These are phyloP conservation scores for Rhynchosporium agropyri DNA, from an alignment of 2,329 filamentous ascomycete species.

Conservation along the genomic window DNA sequence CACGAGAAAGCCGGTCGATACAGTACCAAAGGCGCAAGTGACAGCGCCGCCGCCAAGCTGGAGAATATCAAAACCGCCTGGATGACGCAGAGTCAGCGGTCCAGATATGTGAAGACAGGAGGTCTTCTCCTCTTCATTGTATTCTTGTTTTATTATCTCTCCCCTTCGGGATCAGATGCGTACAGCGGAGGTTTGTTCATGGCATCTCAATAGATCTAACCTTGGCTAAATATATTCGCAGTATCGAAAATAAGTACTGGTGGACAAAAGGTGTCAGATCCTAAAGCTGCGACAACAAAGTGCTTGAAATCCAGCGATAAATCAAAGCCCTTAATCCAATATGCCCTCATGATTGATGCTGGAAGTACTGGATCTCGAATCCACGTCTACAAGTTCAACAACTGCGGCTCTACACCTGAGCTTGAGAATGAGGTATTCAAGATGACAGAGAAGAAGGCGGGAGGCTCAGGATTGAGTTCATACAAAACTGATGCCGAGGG, in stretches of 20 bases:
- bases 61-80: conserved; percentile 59
- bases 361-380: conserved; percentile 97
- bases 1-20: conserved; percentile 68
- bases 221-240: conserved; percentile 17
- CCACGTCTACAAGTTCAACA: conserved; percentile 99
- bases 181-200: conserved; percentile 33
- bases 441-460: conserved; percentile 85
- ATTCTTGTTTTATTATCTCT: conserved; percentile 65
- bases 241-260: conserved; percentile 38
- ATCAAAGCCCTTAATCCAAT: conserved; percentile 93
- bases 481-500: conserved; percentile 84
- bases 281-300: conserved; percentile 67
- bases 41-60: conserved; percentile 48
- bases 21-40: conserved; percentile 49
- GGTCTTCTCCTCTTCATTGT: conserved; percentile 62
- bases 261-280: conserved; percentile 60
- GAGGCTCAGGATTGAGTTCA: conserved; percentile 75
- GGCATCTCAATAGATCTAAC: conserved; percentile 8
- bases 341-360: conserved; percentile 98
- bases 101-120: conserved; percentile 67
- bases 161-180: conserved; percentile 53
- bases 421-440: conserved; percentile 91
- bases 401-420: conserved; percentile 93
- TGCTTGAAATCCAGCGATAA: conserved; percentile 84
- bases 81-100: conserved; percentile 66